phyloP scores from a whole-genome alignment of 2,329 filamentous ascomycete genomes.

The Aspergillus costaricaensis region DNA sequence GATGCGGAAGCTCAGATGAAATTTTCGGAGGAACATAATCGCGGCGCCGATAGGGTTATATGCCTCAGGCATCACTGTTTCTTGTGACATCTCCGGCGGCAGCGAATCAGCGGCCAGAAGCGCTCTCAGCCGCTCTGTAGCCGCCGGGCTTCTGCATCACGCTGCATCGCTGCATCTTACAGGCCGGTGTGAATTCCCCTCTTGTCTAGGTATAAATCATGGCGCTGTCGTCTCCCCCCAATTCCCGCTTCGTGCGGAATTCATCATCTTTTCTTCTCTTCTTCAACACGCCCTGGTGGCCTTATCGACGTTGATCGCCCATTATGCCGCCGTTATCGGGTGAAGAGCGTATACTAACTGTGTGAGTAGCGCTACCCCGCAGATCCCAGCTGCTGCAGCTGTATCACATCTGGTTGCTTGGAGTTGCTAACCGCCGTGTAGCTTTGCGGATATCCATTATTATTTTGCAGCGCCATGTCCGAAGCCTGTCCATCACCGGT shows the following conservation, averaged over 20 bases:
- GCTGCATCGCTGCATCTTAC: conserved; percentile 15
- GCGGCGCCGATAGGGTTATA: conserved; percentile 6
- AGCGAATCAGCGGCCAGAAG: conserved; percentile 15
- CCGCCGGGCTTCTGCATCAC: conserved; percentile 21
- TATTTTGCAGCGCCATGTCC: conserved; percentile 60
- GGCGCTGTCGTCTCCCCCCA: conserved; percentile 11
- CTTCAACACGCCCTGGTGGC: conserved; percentile 5
- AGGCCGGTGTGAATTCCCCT: conserved; percentile 19
- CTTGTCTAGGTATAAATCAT: conserved; percentile 8
- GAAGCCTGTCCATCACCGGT: conserved; percentile 61
- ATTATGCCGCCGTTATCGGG: conserved; percentile 50
- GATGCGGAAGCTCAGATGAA: conserved; percentile 31
- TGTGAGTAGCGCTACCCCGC: conserved; percentile 42
- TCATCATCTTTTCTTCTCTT: conserved; percentile 6
- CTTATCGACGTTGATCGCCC: conserved; percentile 11
- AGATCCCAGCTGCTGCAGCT: neutral
- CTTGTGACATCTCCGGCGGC: neutral
- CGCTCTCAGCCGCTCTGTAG: conserved; percentile 24
- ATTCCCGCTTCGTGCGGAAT: neutral
- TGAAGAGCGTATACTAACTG: conserved; percentile 49
- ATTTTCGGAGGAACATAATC: conserved; percentile 41
- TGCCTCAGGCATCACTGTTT: neutral
- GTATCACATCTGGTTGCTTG: neutral
- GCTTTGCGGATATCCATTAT: conserved; percentile 66
- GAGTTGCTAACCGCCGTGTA: conserved; percentile 32